Evolutionary conservation across 257 asterid genomes (phyloP).

Genomic region (Paulownia fortunei): DNA sequence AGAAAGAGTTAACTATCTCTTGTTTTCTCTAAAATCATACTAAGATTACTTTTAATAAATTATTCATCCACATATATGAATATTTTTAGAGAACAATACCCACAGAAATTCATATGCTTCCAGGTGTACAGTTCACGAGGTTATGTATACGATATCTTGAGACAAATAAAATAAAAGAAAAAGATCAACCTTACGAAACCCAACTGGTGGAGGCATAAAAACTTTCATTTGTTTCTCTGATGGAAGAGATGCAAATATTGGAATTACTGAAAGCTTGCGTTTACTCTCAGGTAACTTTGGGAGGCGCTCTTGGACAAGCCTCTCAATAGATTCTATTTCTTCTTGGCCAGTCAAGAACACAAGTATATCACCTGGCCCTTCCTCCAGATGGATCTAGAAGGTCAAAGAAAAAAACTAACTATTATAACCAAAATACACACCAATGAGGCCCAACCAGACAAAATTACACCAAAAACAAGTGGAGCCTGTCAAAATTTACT

Average conservation of each 20-base stretch:
- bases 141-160: not conserved
- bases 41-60: not conserved
- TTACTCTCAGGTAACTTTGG: constrained; percentile 72
- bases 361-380: constrained; percentile 90
- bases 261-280: constrained; percentile 69
- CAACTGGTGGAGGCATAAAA: constrained; percentile 77
- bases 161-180: constrained; percentile 15
- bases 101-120: not conserved
- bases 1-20: not conserved
- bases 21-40: not conserved
- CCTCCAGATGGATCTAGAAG: constrained; percentile 84
- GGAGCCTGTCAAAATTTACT: constrained; percentile 10
- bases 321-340: constrained; percentile 94
- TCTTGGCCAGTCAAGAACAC: constrained; percentile 99
- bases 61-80: not conserved
- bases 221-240: constrained; percentile 96
- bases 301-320: constrained; percentile 80
- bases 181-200: constrained; percentile 85
- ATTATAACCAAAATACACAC: constrained; percentile 11
- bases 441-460: constrained; percentile 21
- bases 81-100: not conserved
- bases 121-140: not conserved
- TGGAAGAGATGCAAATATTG: constrained; percentile 95
- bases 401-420: constrained; percentile 20
- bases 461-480: constrained; percentile 5